Conservation (phyloP, 805 yeast genomes). For the Isabelozyma pseudorhagii region DNA sequence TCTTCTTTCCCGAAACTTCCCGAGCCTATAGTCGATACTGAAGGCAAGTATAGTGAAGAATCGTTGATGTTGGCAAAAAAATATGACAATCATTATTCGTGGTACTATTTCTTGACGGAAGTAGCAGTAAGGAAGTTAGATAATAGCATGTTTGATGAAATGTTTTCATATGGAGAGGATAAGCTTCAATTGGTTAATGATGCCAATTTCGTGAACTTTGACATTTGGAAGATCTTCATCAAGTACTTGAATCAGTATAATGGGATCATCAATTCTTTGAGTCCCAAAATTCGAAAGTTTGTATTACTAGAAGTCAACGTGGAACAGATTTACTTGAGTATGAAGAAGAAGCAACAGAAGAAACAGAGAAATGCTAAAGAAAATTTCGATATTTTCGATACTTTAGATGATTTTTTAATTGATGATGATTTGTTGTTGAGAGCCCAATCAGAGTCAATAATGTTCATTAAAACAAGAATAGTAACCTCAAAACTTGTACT, state of each 20-base stretch:
- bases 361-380: constrained; percentile 5
- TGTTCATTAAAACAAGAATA: constrained; percentile 37
- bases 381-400: constrained; percentile 14
- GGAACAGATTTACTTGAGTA: constrained; percentile 23
- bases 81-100: constrained; percentile 25
- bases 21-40: constrained; percentile 13
- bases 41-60: constrained; percentile 16
- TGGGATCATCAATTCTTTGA: constrained; percentile 33
- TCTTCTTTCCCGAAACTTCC: constrained; percentile 30
- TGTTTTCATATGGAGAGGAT: constrained; percentile 15
- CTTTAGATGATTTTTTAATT: constrained; percentile 30
- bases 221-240: constrained; percentile 24
- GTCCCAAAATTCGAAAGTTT: constrained; percentile 30
- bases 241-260: constrained; percentile 35
- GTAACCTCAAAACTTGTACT: constrained; percentile 28
- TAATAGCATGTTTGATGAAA: constrained; percentile 32
- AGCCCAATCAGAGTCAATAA: constrained; percentile 34
- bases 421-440: constrained; percentile 30
- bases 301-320: constrained; percentile 29
- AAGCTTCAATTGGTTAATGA: constrained; percentile 19
- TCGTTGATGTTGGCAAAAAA: constrained; percentile 20
- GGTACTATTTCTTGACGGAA: constrained; percentile 40
- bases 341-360: constrained; percentile 20
- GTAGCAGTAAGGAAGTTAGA: constrained; percentile 39
- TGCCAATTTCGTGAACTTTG: constrained; percentile 14